Percentiles rank a stretch among this genome's conserved stretches.
Evolutionary conservation across 1,139 yeast species (phyloP).

Genomic region (Casaregolazyma suthepensis): DNA sequence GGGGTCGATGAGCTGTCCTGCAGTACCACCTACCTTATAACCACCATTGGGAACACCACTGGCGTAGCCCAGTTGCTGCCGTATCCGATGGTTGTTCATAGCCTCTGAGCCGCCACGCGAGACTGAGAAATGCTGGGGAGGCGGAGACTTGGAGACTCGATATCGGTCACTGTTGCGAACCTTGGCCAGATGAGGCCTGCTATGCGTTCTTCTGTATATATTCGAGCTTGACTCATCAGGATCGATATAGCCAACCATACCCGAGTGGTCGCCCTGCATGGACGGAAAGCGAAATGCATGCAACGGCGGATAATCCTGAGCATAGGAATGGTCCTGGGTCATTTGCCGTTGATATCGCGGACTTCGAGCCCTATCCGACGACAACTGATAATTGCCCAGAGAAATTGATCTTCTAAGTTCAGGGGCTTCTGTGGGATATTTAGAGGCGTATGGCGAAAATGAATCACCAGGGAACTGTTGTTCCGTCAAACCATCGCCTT

Average conservation of each 20-base stretch:
- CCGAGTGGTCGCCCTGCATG: neutral
- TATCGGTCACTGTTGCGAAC: neutral
- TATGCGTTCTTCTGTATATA: neutral
- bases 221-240: neutral
- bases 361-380: neutral
- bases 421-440: neutral
- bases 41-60: neutral
- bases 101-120: neutral
- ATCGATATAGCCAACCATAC: neutral
- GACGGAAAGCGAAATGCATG: neutral
- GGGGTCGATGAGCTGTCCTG: neutral
- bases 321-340: neutral
- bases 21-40: constrained; percentile 1
- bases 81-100: neutral
- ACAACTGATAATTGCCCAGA: neutral
- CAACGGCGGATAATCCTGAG: neutral
- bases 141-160: neutral
- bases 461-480: neutral
- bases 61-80: neutral
- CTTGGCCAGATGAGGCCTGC: neutral
- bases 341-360: neutral
- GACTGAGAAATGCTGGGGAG: neutral
- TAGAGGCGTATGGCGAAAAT: neutral
- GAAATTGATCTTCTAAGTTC: neutral
- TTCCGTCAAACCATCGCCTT: neutral